Conservation (phyloP, 2,329 filamentous ascomycete genomes). For the Verticillium dahliae region DNA sequence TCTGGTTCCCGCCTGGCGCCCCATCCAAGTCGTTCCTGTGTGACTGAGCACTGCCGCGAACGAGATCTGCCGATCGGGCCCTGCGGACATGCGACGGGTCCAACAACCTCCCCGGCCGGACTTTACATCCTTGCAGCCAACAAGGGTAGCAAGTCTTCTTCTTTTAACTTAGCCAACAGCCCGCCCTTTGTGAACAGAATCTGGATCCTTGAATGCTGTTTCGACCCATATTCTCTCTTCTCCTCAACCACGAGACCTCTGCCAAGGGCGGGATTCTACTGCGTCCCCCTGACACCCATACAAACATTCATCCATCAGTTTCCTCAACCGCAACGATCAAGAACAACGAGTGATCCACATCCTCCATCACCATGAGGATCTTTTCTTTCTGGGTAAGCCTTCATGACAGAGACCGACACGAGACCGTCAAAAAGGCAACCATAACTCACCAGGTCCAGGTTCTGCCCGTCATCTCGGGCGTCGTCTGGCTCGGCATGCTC, state of each 20-base stretch:
- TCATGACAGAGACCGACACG: neutral
- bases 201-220: neutral
- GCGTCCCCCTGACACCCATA: neutral
- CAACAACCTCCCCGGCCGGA: neutral
- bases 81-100: neutral
- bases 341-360: too few species aligned
- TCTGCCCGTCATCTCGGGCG: slow-evolving; percentile 62
- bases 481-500: slow-evolving; percentile 61
- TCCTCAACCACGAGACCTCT: neutral
- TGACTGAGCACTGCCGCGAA: neutral
- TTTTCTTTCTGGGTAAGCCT: slow-evolving; percentile 28
- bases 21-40: neutral
- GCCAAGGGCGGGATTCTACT: neutral
- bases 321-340: neutral
- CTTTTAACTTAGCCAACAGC: neutral
- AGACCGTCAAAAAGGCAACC: neutral
- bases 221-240: neutral
- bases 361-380: slow-evolving; percentile 8
- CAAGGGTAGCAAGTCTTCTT: neutral
- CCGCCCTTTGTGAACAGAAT: neutral
- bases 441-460: slow-evolving; percentile 32
- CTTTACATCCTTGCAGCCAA: neutral
- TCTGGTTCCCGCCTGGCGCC: neutral
- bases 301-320: neutral
- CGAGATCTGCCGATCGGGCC: neutral